Conservation (phyloP, 768 basidiomycete genomes). For the Naganishia kalamii region DNA sequence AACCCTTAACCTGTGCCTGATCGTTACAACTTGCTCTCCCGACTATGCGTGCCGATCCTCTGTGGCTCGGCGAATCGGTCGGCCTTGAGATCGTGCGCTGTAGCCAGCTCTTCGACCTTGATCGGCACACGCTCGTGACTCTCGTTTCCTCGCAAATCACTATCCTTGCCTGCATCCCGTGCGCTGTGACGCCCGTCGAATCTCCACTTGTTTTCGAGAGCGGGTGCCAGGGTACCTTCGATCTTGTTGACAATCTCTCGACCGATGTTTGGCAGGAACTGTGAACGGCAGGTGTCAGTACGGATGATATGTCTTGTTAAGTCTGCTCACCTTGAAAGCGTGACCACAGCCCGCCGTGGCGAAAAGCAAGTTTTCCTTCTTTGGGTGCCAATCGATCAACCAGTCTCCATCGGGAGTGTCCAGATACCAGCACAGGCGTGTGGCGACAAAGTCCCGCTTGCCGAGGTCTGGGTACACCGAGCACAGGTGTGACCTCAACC, state of each 20-base stretch:
- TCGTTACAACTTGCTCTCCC: background rate
- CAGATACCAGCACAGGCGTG: slow-evolving; percentile 90
- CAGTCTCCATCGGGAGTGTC: slow-evolving; percentile 82
- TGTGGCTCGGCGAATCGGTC: slow-evolving; percentile 11
- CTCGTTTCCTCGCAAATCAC: slow-evolving; percentile 33
- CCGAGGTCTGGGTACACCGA: slow-evolving; percentile 66
- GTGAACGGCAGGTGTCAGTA: background rate
- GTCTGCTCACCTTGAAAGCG: slow-evolving; percentile 63
- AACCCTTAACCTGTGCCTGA: background rate
- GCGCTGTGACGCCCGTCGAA: slow-evolving; percentile 46
- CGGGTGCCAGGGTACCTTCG: slow-evolving; percentile 57
- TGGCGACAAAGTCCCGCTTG: slow-evolving; percentile 62
- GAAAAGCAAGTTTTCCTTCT: slow-evolving; percentile 56
- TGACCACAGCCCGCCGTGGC: slow-evolving; percentile 87
- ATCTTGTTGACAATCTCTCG: slow-evolving; percentile 66
- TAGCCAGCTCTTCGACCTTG: slow-evolving; percentile 35
- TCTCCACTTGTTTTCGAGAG: slow-evolving; percentile 59
- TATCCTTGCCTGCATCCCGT: slow-evolving; percentile 20
- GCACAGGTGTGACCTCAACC: slow-evolving; percentile 55
- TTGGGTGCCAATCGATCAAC: slow-evolving; percentile 71
- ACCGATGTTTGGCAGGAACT: slow-evolving; percentile 87
- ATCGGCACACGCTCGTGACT: slow-evolving; percentile 26
- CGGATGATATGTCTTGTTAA: background rate
- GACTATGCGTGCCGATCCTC: slow-evolving; percentile 2
- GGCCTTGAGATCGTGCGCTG: slow-evolving; percentile 30